Percentiles rank a stretch among this genome's conserved stretches.
phyloP scores from a whole-genome alignment of 768 basidiomycete genomes.

The Trametes gibbosa region DNA sequence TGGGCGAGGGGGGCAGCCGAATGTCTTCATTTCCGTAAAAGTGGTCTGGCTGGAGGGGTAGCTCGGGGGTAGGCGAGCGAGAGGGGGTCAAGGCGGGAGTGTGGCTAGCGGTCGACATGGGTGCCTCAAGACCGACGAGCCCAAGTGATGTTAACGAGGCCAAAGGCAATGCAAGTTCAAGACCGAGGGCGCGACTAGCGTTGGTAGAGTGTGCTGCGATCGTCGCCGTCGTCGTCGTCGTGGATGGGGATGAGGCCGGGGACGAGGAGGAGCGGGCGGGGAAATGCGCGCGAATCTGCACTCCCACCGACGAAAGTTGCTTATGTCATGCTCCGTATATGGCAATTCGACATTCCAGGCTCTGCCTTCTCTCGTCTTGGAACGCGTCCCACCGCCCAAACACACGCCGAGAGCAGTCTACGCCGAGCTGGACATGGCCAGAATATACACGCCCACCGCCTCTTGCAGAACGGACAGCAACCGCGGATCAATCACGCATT shows the following conservation, averaged over 20 bases:
- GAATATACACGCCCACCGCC: background rate
- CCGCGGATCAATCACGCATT: no score
- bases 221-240: background rate
- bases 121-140: background rate
- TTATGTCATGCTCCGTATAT: background rate
- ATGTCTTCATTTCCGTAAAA: conserved; percentile 63
- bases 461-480: no score
- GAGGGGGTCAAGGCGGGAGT: conserved; percentile 44
- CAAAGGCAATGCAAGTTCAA: background rate
- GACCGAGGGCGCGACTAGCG: background rate
- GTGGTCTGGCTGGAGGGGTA: conserved; percentile 72
- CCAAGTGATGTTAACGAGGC: background rate
- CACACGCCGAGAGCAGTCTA: conserved; percentile 8
- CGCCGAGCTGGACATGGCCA: background rate
- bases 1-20: conserved; percentile 53
- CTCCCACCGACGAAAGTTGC: background rate
- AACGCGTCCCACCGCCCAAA: background rate
- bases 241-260: background rate
- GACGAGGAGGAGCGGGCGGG: background rate
- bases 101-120: conserved; percentile 27
- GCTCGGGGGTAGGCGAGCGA: conserved; percentile 44
- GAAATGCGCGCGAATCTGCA: background rate
- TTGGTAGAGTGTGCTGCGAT: background rate
- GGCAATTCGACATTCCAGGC: background rate
- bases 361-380: background rate